phyloP scores from a whole-genome alignment of 2,329 filamentous ascomycete species.

The Colletotrichum truncatum region DNA sequence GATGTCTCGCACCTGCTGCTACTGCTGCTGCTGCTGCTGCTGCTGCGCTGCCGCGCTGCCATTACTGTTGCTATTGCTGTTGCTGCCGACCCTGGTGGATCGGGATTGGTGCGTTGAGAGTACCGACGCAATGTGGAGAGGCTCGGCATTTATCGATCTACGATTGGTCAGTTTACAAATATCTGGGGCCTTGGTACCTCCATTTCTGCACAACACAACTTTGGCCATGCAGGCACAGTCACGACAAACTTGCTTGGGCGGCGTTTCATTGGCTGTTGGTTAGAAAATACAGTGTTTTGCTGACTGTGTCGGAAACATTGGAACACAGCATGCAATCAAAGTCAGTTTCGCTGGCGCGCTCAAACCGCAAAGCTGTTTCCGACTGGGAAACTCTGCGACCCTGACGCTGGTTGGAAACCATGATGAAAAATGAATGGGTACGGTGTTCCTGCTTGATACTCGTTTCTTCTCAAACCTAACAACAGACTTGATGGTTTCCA shows the following conservation, averaged over 20 bases:
- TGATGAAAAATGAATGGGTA: slow-evolving; percentile 5
- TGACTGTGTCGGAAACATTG: neutral
- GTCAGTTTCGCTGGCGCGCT: slow-evolving; percentile 5
- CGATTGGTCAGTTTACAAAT: slow-evolving; percentile 3
- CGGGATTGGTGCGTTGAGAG: slow-evolving; percentile 13
- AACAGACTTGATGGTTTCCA: neutral
- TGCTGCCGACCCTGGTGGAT: neutral
- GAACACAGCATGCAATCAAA: neutral
- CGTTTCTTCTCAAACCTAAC: slow-evolving; percentile 7
- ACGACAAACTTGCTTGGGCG: neutral
- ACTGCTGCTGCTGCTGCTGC: neutral
- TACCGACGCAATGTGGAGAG: slow-evolving; percentile 10
- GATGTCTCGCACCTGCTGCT: neutral
- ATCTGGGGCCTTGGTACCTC: neutral
- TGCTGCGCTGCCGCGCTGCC: neutral
- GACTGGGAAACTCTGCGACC: no score
- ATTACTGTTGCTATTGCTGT: no score
- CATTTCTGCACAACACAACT: slow-evolving; percentile 29
- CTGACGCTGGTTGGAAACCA: neutral
- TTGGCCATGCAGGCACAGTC: slow-evolving; percentile 5
- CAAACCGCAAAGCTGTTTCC: neutral
- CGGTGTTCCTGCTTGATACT: slow-evolving; percentile 16
- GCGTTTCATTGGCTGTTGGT: neutral
- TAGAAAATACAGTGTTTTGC: neutral
- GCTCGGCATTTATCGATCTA: neutral